Evolutionary conservation across 768 basidiomycete species (phyloP).

Genomic region (Lactarius akahatsu): DNA sequence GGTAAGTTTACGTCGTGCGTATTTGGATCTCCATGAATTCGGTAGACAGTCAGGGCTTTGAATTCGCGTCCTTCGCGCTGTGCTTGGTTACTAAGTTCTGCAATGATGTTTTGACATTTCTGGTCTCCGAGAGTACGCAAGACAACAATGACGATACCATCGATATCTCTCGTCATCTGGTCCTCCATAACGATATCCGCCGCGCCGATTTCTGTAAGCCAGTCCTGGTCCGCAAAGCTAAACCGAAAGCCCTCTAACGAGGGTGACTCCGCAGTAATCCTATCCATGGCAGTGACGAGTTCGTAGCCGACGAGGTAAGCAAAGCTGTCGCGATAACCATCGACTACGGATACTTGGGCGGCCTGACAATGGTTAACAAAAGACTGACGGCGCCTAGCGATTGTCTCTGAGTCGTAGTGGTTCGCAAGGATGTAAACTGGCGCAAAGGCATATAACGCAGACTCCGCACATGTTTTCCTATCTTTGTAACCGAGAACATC

Average conservation of each 20-base stretch:
- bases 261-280: slow-evolving; percentile 26
- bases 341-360: slow-evolving; percentile 45
- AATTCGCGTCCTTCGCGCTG: slow-evolving; percentile 48
- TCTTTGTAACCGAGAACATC: slow-evolving; percentile 74
- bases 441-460: slow-evolving; percentile 64
- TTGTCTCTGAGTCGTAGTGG: slow-evolving; percentile 34
- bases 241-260: slow-evolving; percentile 5
- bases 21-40: slow-evolving; percentile 46
- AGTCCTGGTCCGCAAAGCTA: slow-evolving; percentile 35
- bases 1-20: slow-evolving; percentile 70
- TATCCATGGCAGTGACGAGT: slow-evolving; percentile 49
- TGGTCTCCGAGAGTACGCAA: slow-evolving; percentile 67
- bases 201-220: slow-evolving; percentile 36
- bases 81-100: slow-evolving; percentile 44
- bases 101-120: slow-evolving; percentile 57
- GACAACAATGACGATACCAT: slow-evolving; percentile 57
- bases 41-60: slow-evolving; percentile 50
- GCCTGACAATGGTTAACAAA: slow-evolving; percentile 66
- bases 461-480: slow-evolving; percentile 62
- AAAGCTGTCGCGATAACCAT: slow-evolving; percentile 63
- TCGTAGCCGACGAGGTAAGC: slow-evolving; percentile 67
- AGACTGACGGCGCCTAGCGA: slow-evolving; percentile 41
- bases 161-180: slow-evolving; percentile 46
- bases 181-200: slow-evolving; percentile 38
- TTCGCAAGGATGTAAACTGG: slow-evolving; percentile 60